Evolutionary conservation across 371 early-diverging fungal species (phyloP), one percentile per base, ranked within the genome.

Genomic region (Apophysomyces trapeziformis): DNA sequence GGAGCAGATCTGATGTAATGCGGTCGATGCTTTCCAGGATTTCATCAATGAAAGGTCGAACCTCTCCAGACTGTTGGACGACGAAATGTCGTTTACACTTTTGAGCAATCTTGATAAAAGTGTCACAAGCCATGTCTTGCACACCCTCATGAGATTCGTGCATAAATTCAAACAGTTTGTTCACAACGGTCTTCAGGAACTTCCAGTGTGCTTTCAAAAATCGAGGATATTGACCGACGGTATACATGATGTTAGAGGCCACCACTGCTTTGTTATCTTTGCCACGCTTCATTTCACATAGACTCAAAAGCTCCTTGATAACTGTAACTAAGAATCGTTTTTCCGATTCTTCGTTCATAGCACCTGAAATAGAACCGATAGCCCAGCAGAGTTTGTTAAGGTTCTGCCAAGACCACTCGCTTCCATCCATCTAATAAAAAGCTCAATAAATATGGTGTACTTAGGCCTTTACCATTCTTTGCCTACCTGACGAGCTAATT

Each of bases 61-160:
- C 67, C 75, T 98, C 98, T 35, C 92, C 93, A 9, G 86, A 78
- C 75, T 96, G 96, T 76, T 94, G 94, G 4, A 81, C 65, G 35
- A 97, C 92, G 86, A 99, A 99, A 72, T 99, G 97, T 26, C 94
- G 89, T 50, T 92, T 92, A 81, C 99, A 98, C 75, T 98, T 98
- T 73, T 97, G 95, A 14, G 97, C 87, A 73, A 99, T 99, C 76
- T 96, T 99, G 69, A 97, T 96, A 78, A 99, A 99, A 3, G 99
- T 99, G 78, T 99, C 99, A 80, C 99, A 99, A 26, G 99, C 99
- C 99, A 99, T 99, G 78, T 99, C 99, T 77, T 98, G 98, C 18
- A 99, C 99, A 84, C 99, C 99, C 82, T 99, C 99, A 71, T 99
- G 98, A 5, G 90, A 83, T 81, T 99, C 99, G 72, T 99, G 97